Percentiles rank a stretch among this genome's conserved stretches.
Conservation (phyloP, 257 asterid genomes). For the Gynochthodes officinalis region DNA sequence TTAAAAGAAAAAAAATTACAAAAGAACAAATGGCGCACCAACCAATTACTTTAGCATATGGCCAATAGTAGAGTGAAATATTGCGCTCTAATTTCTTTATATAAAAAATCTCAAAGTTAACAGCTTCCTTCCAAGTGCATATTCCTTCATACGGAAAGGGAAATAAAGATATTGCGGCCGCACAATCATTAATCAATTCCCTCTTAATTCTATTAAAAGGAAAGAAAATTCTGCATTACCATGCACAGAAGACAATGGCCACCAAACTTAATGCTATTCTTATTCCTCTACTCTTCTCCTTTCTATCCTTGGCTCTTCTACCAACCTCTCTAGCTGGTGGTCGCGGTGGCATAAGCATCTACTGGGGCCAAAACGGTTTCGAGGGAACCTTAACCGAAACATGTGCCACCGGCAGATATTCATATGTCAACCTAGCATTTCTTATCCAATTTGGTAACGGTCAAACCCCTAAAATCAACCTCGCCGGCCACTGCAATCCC, state of each 20-base stretch:
- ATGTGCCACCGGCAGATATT: constrained; percentile 59
- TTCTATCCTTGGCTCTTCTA: constrained; percentile 1
- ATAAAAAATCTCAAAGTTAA: background rate
- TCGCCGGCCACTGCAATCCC: constrained; percentile 82
- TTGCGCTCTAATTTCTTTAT: background rate
- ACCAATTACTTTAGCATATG: no score
- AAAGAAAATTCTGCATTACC: background rate
- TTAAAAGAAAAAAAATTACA: no score
- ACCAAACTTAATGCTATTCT: background rate
- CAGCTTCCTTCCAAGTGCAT: no score
- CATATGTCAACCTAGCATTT: constrained; percentile 60
- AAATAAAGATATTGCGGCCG: no score
- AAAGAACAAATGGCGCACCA: no score
- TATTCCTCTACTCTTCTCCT: background rate
- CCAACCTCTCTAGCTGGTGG: background rate
- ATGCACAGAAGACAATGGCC: constrained; percentile 12
- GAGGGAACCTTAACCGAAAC: constrained; percentile 62
- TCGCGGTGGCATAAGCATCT: constrained; percentile 50
- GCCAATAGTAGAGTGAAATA: background rate
- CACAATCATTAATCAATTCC: background rate
- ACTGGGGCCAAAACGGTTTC: constrained; percentile 88
- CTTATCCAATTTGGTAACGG: constrained; percentile 57
- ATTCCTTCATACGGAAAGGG: no score
- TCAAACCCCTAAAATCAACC: constrained; percentile 60
- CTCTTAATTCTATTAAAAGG: background rate